phyloP scores from a whole-genome alignment of 305 asterid genomes.

The Nicotiana rustica region DNA sequence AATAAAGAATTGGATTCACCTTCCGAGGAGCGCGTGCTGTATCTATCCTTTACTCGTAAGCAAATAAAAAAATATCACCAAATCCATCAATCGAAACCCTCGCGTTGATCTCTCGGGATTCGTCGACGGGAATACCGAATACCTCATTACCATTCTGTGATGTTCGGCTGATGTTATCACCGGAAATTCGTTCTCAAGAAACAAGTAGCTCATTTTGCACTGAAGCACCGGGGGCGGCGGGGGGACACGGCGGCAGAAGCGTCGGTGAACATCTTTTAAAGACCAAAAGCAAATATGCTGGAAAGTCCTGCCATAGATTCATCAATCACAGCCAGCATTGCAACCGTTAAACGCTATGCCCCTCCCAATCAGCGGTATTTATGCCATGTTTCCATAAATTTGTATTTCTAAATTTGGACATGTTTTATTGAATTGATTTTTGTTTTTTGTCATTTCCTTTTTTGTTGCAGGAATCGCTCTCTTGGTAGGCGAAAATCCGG shows the following conservation, averaged over 20 bases:
- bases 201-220: not conserved
- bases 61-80: not conserved
- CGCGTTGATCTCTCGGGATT: slow-evolving; percentile 26
- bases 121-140: slow-evolving; percentile 34
- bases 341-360: slow-evolving; percentile 83
- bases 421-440: slow-evolving; percentile 33
- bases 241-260: slow-evolving; percentile 35
- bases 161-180: slow-evolving; percentile 8
- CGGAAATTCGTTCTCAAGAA: not conserved
- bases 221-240: slow-evolving; percentile 35
- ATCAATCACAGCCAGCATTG: slow-evolving; percentile 60
- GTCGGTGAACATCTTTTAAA: slow-evolving; percentile 42
- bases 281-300: slow-evolving; percentile 56
- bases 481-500: slow-evolving; percentile 85
- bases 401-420: not conserved
- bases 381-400: not conserved
- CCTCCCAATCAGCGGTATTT: slow-evolving; percentile 84
- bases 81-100: slow-evolving; percentile 39
- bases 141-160: slow-evolving; percentile 35
- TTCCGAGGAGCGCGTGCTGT: not conserved
- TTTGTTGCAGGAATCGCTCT: slow-evolving; percentile 66
- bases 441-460: slow-evolving; percentile 23
- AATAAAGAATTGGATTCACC: not conserved
- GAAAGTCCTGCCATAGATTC: slow-evolving; percentile 70
- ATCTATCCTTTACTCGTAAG: not conserved